Evolutionary conservation across 352 stramenopile species (phyloP).

Genomic region (Globisporangium parvum): DNA sequence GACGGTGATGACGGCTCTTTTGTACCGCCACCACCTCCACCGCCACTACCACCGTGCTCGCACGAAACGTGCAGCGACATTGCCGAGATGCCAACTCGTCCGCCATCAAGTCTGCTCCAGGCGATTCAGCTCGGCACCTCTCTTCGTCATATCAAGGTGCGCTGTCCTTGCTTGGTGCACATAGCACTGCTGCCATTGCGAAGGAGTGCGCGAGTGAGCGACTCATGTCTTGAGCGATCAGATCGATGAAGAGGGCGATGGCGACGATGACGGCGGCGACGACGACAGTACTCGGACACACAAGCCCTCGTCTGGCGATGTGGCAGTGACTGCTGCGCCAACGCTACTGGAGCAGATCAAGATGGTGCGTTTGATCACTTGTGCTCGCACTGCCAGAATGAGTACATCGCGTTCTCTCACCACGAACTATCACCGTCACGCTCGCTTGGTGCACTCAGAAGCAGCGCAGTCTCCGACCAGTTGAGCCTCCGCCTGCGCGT

Average conservation of each 20-base stretch:
- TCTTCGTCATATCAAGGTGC: slow-evolving; percentile 19
- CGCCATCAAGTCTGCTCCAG: slow-evolving; percentile 11
- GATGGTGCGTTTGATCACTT: slow-evolving; percentile 13
- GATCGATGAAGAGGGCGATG: neutral
- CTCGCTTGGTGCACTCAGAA: slow-evolving; percentile 19
- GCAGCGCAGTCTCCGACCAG: slow-evolving; percentile 34
- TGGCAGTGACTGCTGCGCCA: no score
- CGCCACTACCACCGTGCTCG: slow-evolving; percentile 4
- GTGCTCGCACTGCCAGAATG: neutral
- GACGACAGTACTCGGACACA: no score
- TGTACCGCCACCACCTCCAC: slow-evolving; percentile 5
- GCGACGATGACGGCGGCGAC: no score
- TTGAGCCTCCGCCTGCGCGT: slow-evolving; percentile 19
- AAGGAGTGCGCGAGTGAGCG: neutral
- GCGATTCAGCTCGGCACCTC: slow-evolving; percentile 31
- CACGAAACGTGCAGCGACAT: neutral
- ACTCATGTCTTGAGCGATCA: neutral
- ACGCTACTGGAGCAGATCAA: slow-evolving; percentile 50
- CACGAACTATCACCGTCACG: no score
- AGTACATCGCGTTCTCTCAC: no score
- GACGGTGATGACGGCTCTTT: neutral
- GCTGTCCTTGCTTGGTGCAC: neutral
- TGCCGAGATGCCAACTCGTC: neutral
- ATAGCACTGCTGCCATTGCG: neutral
- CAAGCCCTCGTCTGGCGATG: no score